Evolutionary conservation across 345 rosid genomes (phyloP).

Genomic region (Orychophragmus violaceus): DNA sequence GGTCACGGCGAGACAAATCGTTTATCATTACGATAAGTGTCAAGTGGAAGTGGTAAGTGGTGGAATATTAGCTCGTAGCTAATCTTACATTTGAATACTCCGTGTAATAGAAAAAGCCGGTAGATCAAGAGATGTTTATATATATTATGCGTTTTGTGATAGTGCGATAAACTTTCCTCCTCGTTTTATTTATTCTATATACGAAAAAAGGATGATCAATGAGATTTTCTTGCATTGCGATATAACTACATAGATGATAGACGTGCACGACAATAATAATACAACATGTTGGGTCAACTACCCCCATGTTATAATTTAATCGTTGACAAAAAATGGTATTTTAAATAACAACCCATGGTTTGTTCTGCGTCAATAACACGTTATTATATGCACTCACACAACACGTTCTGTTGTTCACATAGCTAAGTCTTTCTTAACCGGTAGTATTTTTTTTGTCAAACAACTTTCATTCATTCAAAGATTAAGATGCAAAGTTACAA

Average conservation of each 20-base stretch:
- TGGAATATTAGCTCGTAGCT: no score
- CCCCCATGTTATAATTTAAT: conserved; percentile 26
- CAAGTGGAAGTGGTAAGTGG: no score
- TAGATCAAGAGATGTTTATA: neutral
- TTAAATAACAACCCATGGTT: conserved; percentile 9
- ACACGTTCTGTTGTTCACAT: conserved; percentile 11
- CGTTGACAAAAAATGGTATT: conserved; percentile 25
- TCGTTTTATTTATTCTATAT: neutral
- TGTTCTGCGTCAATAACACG: conserved; percentile 13
- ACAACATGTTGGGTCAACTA: conserved; percentile 30
- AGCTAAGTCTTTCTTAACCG: neutral
- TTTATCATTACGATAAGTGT: no score
- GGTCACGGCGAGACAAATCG: no score
- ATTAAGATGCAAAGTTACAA: no score
- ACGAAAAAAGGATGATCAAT: neutral
- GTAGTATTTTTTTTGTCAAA: no score
- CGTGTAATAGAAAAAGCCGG: neutral
- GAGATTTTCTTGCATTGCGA: conserved; percentile 6
- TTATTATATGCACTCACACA: conserved; percentile 5
- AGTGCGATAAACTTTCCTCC: no score
- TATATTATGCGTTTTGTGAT: no score
- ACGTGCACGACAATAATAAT: conserved; percentile 32
- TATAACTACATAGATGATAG: conserved; percentile 2
- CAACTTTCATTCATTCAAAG: no score
- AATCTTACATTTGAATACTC: neutral